Conservation (phyloP, 2,329 filamentous ascomycete genomes). For the Pseudogymnoascus sp. region DNA sequence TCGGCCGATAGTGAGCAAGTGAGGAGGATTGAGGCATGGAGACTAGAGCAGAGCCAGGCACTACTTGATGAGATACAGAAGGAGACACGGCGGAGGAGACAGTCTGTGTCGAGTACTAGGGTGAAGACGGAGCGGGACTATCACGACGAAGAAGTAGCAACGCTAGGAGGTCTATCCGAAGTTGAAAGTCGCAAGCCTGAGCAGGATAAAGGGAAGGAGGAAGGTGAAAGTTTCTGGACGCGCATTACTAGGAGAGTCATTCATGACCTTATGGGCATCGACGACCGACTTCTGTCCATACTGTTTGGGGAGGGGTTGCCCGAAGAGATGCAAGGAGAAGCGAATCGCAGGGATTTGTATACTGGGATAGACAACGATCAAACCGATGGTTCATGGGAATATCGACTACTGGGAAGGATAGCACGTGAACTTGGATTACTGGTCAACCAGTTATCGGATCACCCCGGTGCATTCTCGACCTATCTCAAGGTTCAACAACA, state of each 20-base stretch:
- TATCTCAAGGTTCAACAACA: slow-evolving; percentile 61
- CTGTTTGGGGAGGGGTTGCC: slow-evolving; percentile 77
- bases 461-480: slow-evolving; percentile 82
- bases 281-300: slow-evolving; percentile 75
- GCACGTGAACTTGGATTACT: slow-evolving; percentile 79
- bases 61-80: slow-evolving; percentile 83
- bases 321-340: slow-evolving; percentile 23
- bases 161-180: slow-evolving; percentile 21
- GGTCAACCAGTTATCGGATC: slow-evolving; percentile 74
- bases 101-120: slow-evolving; percentile 47
- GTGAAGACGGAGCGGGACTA: slow-evolving; percentile 26
- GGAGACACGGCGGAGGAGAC: slow-evolving; percentile 66
- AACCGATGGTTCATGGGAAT: slow-evolving; percentile 53
- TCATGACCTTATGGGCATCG: slow-evolving; percentile 81
- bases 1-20: slow-evolving; percentile 65
- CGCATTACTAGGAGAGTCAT: slow-evolving; percentile 81
- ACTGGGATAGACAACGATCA: slow-evolving; percentile 19
- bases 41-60: slow-evolving; percentile 79
- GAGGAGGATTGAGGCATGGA: slow-evolving; percentile 83
- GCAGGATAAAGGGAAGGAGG: slow-evolving; percentile 18
- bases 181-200: background rate
- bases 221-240: slow-evolving; percentile 66
- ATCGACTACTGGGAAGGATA: slow-evolving; percentile 73
- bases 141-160: slow-evolving; percentile 27
- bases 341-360: slow-evolving; percentile 32